Conservation (phyloP, 352 stramenopile genomes). For the Pythium chondricola region DNA sequence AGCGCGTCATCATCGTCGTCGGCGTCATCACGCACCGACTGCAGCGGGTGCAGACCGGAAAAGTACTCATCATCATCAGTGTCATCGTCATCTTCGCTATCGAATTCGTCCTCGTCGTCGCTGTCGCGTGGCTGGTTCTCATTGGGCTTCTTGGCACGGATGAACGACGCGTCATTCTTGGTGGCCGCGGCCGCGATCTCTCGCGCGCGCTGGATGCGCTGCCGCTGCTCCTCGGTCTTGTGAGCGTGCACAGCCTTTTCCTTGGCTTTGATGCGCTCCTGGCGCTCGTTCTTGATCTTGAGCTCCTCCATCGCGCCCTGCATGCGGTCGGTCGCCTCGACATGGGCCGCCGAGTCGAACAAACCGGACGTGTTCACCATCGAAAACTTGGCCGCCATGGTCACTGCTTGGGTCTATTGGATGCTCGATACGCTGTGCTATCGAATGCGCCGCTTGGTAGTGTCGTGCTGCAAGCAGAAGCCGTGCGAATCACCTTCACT, state of each 20-base stretch:
- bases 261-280: slow-evolving; percentile 18
- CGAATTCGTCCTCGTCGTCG: slow-evolving; percentile 17
- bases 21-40: slow-evolving; percentile 20
- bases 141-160: slow-evolving; percentile 8
- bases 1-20: slow-evolving; percentile 57
- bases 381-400: slow-evolving; percentile 75
- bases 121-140: slow-evolving; percentile 23
- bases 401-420: background rate
- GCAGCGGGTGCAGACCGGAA: slow-evolving; percentile 1
- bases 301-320: slow-evolving; percentile 67
- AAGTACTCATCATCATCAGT: slow-evolving; percentile 13
- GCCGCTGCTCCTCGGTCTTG: slow-evolving; percentile 14
- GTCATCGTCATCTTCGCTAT: slow-evolving; percentile 4
- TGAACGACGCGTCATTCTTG: slow-evolving; percentile 6
- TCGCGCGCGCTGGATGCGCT: slow-evolving; percentile 14
- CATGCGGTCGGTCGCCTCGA: slow-evolving; percentile 70
- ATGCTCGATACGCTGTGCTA: background rate
- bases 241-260: slow-evolving; percentile 1
- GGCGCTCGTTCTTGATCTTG: slow-evolving; percentile 47
- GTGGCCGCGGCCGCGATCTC: slow-evolving; percentile 24
- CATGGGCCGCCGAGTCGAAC: slow-evolving; percentile 61
- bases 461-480: background rate
- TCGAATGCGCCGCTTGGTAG: background rate
- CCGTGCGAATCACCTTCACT: background rate
- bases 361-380: slow-evolving; percentile 71